phyloP scores from a whole-genome alignment of 331 rosid species.

The Rosa hybrid region DNA sequence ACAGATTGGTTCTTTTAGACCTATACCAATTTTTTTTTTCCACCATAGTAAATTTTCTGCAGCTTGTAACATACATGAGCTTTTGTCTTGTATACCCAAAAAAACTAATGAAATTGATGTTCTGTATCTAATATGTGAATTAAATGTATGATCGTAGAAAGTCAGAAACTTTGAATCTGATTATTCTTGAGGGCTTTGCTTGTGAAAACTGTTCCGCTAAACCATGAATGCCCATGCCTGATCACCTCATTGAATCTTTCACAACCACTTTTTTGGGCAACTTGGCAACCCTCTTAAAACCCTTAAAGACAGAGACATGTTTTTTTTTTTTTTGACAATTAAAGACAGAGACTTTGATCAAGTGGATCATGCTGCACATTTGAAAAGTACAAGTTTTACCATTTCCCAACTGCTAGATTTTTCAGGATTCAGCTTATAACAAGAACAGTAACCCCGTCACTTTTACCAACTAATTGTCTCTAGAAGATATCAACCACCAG shows the following conservation, averaged over 20 bases:
- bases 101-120: neutral
- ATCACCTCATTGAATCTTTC: neutral
- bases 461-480: neutral
- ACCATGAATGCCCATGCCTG: neutral
- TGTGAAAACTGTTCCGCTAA: neutral
- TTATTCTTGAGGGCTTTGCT: neutral
- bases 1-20: neutral
- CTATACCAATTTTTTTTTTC: neutral
- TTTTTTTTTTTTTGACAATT: too few relatives aligned
- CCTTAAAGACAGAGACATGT: neutral
- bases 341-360: neutral
- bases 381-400: neutral
- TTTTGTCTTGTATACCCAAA: neutral
- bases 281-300: neutral
- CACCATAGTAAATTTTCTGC: neutral
- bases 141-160: neutral
- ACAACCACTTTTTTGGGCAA: neutral
- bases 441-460: neutral
- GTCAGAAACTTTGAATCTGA: neutral
- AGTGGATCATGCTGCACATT: neutral
- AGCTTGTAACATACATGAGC: neutral
- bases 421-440: neutral
- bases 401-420: neutral
- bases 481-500: neutral
- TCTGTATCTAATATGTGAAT: neutral